These are phyloP conservation scores for Emmonsiellopsis sp. DNA, from an alignment of 2,329 filamentous ascomycete species.

Conservation along the genomic window DNA sequence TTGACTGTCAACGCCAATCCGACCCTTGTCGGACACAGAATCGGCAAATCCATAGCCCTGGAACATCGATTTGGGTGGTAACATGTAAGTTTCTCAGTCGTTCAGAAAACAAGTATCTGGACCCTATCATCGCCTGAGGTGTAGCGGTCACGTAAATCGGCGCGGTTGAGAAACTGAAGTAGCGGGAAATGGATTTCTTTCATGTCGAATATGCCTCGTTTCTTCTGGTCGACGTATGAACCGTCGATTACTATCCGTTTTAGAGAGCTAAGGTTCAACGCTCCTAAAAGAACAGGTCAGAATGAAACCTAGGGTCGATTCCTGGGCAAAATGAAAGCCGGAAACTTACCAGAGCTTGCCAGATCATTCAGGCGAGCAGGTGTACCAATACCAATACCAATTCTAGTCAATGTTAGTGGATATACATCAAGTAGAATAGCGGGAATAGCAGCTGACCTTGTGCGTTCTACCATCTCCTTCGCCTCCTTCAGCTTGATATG, in stretches of 20 bases:
- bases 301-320: neutral
- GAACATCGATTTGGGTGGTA: no score
- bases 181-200: slow-evolving; percentile 80
- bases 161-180: slow-evolving; percentile 59
- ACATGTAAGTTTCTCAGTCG: slow-evolving; percentile 22
- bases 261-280: slow-evolving; percentile 60
- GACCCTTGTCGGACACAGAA: no score
- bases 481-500: slow-evolving; percentile 93
- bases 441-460: slow-evolving; percentile 31
- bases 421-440: neutral
- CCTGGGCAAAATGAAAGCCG: neutral
- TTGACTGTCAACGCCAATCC: no score
- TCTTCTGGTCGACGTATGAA: slow-evolving; percentile 90
- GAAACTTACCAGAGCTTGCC: slow-evolving; percentile 62
- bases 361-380: slow-evolving; percentile 74
- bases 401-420: slow-evolving; percentile 38
- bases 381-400: slow-evolving; percentile 84
- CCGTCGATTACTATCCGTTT: slow-evolving; percentile 80
- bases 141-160: slow-evolving; percentile 64
- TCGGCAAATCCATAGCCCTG: neutral
- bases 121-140: slow-evolving; percentile 43
- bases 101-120: slow-evolving; percentile 43
- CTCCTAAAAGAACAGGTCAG: slow-evolving; percentile 38
- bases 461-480: slow-evolving; percentile 60
- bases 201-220: slow-evolving; percentile 89